Base-by-base conservation (phyloP, 1,284 basidiomycete species). In the Marasmius fiardii region DNA sequence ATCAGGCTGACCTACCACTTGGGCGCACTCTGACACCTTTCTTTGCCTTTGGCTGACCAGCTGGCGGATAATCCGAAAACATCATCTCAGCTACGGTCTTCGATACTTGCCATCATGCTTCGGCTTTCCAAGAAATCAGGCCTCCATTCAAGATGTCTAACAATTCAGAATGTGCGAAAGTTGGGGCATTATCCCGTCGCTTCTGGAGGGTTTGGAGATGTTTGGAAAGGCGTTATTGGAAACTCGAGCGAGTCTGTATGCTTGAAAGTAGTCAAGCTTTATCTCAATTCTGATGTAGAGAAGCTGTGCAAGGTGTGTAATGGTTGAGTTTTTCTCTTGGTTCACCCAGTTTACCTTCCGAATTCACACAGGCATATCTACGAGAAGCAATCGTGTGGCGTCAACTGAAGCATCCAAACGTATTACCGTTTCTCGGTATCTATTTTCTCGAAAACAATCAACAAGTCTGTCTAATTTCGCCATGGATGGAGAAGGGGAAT, bases 381-480 rank as follows among this genome's bases (percentile, higher is more conserved):
- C 26, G 33, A 21, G 53, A 54, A 49, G 39, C 41, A 4, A 31
- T 37, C 16, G 18, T 54, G n/a, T 54, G 53, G 53, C 26, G 43
- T 7, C 53, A 49, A 26, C 33, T 54, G 14, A 49, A 39, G 18
- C 53, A 54, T 26, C 44, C 43, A 20, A 54, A 49, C 24, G 10
- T 54, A 37, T 44, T 54, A 35, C 53, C 43, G 11, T 54, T 47
- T 21, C 34, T 54, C 2, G 53, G 53, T 14, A 34, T 54, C 7
- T 35, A 49, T 45, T 33, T 43, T 16, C 28, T 48, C 54, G 52
- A 44, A 43, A 43, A 49, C 49, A 35, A 51, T 51, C 41, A 4
- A 2, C 59, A 59, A 14, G 51, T 54, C 37, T 54, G 53, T 34
- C 16, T 54, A 20, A 44, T 54, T 20, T 54, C 53, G n/a, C 53